Percentiles rank a stretch among this genome's conserved stretches.
phyloP scores from a whole-genome alignment of 2,329 filamentous ascomycete genomes.

The Botrytis porri region DNA sequence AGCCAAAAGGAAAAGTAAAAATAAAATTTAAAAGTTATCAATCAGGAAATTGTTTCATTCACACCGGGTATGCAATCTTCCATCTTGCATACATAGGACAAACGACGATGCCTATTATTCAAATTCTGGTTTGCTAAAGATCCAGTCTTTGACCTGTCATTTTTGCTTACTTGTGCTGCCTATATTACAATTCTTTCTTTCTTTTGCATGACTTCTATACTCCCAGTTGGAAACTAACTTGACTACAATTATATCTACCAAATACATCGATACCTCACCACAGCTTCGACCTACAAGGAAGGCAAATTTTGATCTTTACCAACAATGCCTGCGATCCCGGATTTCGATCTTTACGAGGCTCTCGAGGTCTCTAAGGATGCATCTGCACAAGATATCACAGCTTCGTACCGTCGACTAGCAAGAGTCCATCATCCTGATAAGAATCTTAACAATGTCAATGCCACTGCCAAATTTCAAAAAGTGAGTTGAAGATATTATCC shows the following conservation, averaged over 20 bases:
- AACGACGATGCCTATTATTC: background rate
- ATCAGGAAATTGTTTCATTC: background rate
- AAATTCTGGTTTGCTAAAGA: background rate
- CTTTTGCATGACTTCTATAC: background rate
- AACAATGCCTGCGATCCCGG: slow-evolving; percentile 22
- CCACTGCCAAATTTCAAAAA: slow-evolving; percentile 26
- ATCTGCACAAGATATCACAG: slow-evolving; percentile 23
- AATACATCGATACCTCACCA: background rate
- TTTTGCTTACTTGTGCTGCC: background rate
- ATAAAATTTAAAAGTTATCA: background rate
- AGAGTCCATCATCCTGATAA: slow-evolving; percentile 29
- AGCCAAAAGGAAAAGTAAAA: background rate
- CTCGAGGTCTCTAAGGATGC: slow-evolving; percentile 23
- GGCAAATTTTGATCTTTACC: background rate
- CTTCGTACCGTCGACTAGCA: slow-evolving; percentile 25
- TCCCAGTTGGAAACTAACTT: background rate
- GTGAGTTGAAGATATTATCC: slow-evolving; percentile 8
- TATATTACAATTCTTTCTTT: background rate
- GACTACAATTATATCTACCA: background rate
- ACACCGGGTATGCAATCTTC: background rate
- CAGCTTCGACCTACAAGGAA: background rate
- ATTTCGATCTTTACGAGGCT: slow-evolving; percentile 25
- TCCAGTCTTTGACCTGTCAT: background rate
- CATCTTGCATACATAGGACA: background rate
- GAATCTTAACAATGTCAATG: slow-evolving; percentile 23